phyloP scores from a whole-genome alignment of 176 grass and related monocot species.

The Eremochloa ophiuroides region DNA sequence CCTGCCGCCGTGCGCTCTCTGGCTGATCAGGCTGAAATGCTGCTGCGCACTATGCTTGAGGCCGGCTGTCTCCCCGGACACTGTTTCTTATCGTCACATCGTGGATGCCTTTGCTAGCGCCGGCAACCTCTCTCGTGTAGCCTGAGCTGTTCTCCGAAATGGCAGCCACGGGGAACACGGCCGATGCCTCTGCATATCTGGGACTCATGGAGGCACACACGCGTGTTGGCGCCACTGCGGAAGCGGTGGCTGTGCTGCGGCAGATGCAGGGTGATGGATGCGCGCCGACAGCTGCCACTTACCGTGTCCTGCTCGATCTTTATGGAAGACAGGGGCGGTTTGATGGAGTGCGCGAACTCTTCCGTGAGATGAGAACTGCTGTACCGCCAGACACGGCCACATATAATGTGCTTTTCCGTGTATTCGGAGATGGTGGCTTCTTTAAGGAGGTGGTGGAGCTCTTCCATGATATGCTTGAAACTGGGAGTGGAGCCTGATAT shows the following conservation, averaged over 20 bases:
- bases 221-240: constrained; percentile 43
- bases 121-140: constrained; percentile 42
- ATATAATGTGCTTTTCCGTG: constrained; percentile 83
- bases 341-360: constrained; percentile 82
- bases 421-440: constrained; percentile 85
- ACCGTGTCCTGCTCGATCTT: constrained; percentile 79
- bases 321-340: constrained; percentile 72
- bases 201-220: constrained; percentile 84
- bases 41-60: constrained; percentile 84
- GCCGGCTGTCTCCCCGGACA: constrained; percentile 66
- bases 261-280: constrained; percentile 90
- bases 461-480: constrained; percentile 71
- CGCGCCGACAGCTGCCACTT: constrained; percentile 58
- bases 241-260: constrained; percentile 67
- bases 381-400: constrained; percentile 74
- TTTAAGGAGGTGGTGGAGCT: constrained; percentile 93
- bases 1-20: constrained; percentile 52
- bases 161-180: constrained; percentile 50
- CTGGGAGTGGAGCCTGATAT: constrained; percentile 72
- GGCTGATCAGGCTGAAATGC: constrained; percentile 81
- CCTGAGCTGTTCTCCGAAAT: constrained; percentile 72
- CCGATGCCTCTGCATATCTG: constrained; percentile 62
- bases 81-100: constrained; percentile 56
- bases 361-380: constrained; percentile 82
- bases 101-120: constrained; percentile 65